These are phyloP conservation scores for Rhazya stricta DNA, from an alignment of 257 asterid species.

Conservation along the genomic window DNA sequence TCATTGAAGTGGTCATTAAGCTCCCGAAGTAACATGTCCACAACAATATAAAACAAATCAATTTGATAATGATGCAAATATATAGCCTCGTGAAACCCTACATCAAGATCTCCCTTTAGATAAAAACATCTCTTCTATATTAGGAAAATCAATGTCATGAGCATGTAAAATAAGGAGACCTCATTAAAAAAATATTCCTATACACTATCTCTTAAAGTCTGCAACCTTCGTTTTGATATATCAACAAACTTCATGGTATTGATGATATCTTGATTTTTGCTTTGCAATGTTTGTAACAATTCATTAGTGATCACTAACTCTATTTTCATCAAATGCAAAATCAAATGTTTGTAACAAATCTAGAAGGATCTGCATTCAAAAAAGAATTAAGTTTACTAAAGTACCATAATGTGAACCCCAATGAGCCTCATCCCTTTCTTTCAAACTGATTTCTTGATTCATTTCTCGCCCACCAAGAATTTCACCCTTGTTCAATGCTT, in stretches of 20 bases:
- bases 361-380: neutral
- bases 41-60: neutral
- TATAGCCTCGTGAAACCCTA: neutral
- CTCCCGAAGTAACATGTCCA: neutral
- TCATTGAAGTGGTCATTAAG: neutral
- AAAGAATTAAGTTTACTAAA: no score
- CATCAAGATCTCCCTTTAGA: neutral
- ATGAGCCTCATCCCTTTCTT: no score
- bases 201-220: neutral
- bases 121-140: neutral
- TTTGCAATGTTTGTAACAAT: no score
- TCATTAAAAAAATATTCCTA: neutral
- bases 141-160: no score
- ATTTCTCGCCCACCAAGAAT: no score
- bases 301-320: no score
- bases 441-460: no score
- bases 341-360: neutral
- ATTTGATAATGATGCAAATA: neutral
- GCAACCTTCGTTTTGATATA: neutral
- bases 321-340: no score
- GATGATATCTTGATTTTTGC: no score
- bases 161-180: no score
- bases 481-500: no score
- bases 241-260: neutral
- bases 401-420: no score